A percentile compares a stretch with the other conserved stretches of the same genome.
phyloP scores from a whole-genome alignment of 345 rosid genomes.

The Arabis hirsuta region DNA sequence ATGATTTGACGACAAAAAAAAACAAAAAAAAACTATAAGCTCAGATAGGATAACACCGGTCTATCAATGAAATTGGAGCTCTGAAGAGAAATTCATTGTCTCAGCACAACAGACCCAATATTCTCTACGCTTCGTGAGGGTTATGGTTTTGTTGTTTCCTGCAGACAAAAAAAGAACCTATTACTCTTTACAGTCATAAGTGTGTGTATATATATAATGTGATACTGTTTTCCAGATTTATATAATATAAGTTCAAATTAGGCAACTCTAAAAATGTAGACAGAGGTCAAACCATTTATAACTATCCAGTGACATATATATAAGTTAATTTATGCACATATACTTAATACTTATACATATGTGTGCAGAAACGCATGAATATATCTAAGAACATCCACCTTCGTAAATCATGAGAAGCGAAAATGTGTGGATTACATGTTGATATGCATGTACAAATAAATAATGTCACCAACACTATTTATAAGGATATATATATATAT shows the following conservation, averaged over 20 bases:
- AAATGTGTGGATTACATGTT: conserved; percentile 7
- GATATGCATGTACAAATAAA: conserved; percentile 16
- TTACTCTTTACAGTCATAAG: conserved; percentile 18
- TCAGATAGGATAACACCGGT: conserved; percentile 89
- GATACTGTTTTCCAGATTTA: neutral
- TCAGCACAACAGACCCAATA: conserved; percentile 8
- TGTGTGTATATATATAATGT: neutral
- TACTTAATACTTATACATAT: conserved; percentile 1
- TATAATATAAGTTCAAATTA: neutral
- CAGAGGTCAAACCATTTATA: neutral
- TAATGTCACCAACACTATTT: neutral
- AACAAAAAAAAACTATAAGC: conserved; percentile 48
- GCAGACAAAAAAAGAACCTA: neutral
- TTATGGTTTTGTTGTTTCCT: conserved; percentile 26
- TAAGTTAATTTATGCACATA: neutral
- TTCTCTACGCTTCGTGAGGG: conserved; percentile 7
- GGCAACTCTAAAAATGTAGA: conserved; percentile 2
- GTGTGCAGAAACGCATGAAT: neutral
- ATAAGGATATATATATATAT: neutral
- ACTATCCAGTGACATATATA: neutral
- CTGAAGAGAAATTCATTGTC: neutral
- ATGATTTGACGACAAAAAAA: no score
- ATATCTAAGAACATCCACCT: conserved; percentile 15
- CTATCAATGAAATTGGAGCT: conserved; percentile 21
- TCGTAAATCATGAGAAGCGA: neutral